Conservation (phyloP, 2,329 filamentous ascomycete genomes). For the Sporothrix phasma region DNA sequence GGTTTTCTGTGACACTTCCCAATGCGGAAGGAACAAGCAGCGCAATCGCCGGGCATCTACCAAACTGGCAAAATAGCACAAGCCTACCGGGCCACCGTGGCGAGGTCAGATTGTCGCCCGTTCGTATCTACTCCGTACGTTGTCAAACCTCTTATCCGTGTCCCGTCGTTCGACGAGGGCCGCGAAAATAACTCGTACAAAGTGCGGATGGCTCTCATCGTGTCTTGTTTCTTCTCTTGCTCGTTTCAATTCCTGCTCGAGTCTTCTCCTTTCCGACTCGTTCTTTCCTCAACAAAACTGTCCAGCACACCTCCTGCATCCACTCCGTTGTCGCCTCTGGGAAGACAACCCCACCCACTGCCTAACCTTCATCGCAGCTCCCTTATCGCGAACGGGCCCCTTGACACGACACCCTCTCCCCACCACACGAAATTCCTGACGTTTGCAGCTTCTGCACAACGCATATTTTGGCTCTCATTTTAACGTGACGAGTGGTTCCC, state of each 20-base stretch:
- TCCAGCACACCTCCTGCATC: neutral
- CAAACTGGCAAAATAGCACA: neutral
- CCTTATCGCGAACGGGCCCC: neutral
- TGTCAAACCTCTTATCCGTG: neutral
- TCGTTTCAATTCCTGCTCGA: neutral
- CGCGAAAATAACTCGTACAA: neutral
- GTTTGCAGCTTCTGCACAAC: neutral
- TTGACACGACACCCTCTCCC: neutral
- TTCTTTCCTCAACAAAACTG: neutral
- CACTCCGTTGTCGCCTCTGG: neutral
- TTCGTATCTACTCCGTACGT: neutral
- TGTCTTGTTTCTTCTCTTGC: neutral
- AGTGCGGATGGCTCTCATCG: no score
- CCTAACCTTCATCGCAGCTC: neutral
- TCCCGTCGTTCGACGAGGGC: neutral
- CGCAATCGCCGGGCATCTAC: neutral
- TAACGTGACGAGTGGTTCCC: neutral
- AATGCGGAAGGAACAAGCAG: slow-evolving; percentile 4
- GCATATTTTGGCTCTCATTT: no score
- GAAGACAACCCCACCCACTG: neutral
- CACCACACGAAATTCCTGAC: neutral
- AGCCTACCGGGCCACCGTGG: neutral
- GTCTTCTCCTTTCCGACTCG: neutral
- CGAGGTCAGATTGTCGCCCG: neutral
- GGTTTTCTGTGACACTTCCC: neutral